Evolutionary conservation across 495 filamentous ascomycete species (phyloP), one percentile per base, ranked within the genome.

Genomic region (Penicillium simplicissimum): DNA sequence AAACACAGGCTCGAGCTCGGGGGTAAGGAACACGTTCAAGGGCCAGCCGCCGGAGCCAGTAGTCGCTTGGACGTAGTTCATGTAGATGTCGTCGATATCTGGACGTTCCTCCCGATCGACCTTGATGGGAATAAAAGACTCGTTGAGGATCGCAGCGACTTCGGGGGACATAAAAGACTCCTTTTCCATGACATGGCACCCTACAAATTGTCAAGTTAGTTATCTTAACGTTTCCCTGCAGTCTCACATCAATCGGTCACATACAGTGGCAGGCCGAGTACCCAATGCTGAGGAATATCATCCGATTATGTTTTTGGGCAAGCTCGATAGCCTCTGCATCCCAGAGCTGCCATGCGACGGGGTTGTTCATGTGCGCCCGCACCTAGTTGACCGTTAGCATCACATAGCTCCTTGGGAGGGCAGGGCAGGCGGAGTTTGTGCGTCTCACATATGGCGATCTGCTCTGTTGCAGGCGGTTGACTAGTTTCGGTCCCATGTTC

Each of bases 51-150:
- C 96, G 2, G 88, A 92, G 19, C 92, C 92, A 37, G 88, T 96
- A 15, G 94, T 93, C 6, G 93, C 94, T 78, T 96, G 91, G 34
- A 96, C 91, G 77, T 96, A 98, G 76, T 97, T 96, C 90, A 97
- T 96, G 72, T 98, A 98, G 59, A 98, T 93, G 55, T 92, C 88
- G 71, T 98, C 95, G 65, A 98, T 85, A 71, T 98, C 93, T 2
- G 96, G 95, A 36, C 94, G 88, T 73, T 97, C 94, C 73, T 98
- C 95, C 33, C 93, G 87, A 71, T 98, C 95, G 64, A 98, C 84
- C 65, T 97, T 90, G 74, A 98, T 88, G 8, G 95, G 95, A 23
- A 98, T 87, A 74, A 98, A 98, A 49, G 87, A 82, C 57, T 87
- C 79, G 75, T 98, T 98, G 43, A 98, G 84, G 58, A 96, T 82